Evolutionary conservation across 495 filamentous ascomycete species (phyloP).

Genomic region (Hypoxylon intermedium): DNA sequence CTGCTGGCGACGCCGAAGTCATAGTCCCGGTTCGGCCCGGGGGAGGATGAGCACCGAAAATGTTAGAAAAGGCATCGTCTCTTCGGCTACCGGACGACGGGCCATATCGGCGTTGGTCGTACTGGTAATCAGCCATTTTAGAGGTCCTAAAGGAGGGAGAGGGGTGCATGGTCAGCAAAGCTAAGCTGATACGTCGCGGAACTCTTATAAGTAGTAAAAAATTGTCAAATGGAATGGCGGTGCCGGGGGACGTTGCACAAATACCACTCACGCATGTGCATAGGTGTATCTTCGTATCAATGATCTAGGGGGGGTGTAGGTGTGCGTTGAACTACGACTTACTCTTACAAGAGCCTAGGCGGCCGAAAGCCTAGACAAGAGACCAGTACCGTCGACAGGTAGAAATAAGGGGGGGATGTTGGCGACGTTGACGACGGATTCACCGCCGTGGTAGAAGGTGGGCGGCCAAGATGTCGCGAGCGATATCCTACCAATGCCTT

Average conservation of each 20-base stretch:
- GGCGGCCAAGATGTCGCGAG: constrained; percentile 25
- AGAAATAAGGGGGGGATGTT: constrained; percentile 26
- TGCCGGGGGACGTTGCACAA: constrained; percentile 33
- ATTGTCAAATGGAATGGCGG: constrained; percentile 16
- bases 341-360: constrained; percentile 43
- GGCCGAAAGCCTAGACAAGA: constrained; percentile 44
- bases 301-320: constrained; percentile 9
- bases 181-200: constrained; percentile 11
- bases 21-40: constrained; percentile 88
- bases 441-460: constrained; percentile 29
- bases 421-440: constrained; percentile 32
- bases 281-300: constrained; percentile 35
- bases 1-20: constrained; percentile 65
- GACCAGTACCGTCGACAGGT: constrained; percentile 28
- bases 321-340: constrained; percentile 36
- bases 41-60: constrained; percentile 88
- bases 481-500: constrained; percentile 23
- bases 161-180: constrained; percentile 27
- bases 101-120: constrained; percentile 72
- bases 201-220: constrained; percentile 15
- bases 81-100: constrained; percentile 76
- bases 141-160: constrained; percentile 31
- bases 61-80: constrained; percentile 94
- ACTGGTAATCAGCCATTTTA: constrained; percentile 88
- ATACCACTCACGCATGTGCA: constrained; percentile 5